Percentiles rank a stretch among this genome's conserved stretches.
Conservation (phyloP, 371 early-diverging fungal species). For the Zychaea mexicana region DNA sequence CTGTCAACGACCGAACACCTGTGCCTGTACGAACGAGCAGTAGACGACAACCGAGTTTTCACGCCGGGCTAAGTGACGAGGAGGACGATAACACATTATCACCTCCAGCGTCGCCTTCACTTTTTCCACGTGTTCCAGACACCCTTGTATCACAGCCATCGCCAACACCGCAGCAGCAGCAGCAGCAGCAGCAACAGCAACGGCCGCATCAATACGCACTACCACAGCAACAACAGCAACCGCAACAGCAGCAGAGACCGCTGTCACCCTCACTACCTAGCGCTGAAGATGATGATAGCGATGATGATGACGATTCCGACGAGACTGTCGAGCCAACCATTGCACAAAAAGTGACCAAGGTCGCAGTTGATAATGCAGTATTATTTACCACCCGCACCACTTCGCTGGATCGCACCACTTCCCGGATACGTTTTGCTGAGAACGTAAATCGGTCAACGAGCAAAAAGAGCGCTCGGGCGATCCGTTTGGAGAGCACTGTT, state of each 20-base stretch:
- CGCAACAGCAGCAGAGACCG: neutral
- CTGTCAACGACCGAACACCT: neutral
- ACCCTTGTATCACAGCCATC: conserved; percentile 2
- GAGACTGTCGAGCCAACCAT: neutral
- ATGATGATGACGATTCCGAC: neutral
- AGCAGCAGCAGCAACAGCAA: neutral
- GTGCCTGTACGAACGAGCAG: neutral
- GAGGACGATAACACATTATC: conserved; percentile 7
- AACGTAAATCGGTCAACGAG: conserved; percentile 6
- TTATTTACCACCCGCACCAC: conserved; percentile 35
- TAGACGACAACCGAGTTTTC: neutral
- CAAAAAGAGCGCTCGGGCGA: too few species aligned
- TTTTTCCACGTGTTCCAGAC: conserved; percentile 15
- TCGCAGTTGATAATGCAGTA: conserved; percentile 9
- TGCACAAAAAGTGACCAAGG: conserved; percentile 6
- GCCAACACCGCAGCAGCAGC: neutral
- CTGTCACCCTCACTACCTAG: neutral
- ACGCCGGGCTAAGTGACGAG: neutral
- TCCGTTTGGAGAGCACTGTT: too few species aligned
- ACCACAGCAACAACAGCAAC: neutral
- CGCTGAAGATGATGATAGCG: neutral
- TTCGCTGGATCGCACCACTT: conserved; percentile 24
- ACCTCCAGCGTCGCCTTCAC: conserved; percentile 15
- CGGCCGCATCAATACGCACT: neutral
- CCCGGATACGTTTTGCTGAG: conserved; percentile 2